phyloP scores from a whole-genome alignment of 441 rosid species.

The Kokia cookei region DNA sequence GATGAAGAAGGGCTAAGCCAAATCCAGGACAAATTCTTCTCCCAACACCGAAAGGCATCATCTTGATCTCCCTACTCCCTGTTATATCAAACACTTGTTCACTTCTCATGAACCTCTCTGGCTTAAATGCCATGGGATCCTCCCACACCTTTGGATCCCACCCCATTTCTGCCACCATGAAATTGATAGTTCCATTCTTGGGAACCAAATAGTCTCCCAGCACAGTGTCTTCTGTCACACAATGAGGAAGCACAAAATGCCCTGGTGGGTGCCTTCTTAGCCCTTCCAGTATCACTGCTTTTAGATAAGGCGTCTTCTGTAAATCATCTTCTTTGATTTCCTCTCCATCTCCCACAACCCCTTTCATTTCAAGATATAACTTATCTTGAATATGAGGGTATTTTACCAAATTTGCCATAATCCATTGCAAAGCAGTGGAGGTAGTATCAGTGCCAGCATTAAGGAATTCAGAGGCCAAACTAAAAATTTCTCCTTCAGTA shows the following conservation, averaged over 20 bases:
- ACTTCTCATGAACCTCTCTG: constrained; percentile 24
- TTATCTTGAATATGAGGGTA: constrained; percentile 14
- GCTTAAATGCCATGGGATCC: constrained; percentile 31
- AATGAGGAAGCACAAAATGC: constrained; percentile 16
- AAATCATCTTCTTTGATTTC: constrained; percentile 17
- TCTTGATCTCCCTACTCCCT: constrained; percentile 34
- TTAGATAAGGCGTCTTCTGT: constrained; percentile 20
- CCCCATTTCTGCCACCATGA: constrained; percentile 39
- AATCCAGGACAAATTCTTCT: neutral
- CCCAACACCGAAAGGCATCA: constrained; percentile 38
- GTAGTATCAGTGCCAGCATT: constrained; percentile 33
- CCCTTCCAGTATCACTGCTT: constrained; percentile 27
- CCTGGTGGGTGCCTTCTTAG: constrained; percentile 22
- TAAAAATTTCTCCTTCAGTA: neutral
- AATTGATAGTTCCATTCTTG: constrained; percentile 19
- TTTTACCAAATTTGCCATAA: constrained; percentile 29
- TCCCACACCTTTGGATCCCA: constrained; percentile 37
- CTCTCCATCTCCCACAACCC: constrained; percentile 5
- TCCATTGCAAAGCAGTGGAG: constrained; percentile 31
- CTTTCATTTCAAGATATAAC: constrained; percentile 17
- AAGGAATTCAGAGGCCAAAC: neutral
- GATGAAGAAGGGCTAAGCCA: neutral
- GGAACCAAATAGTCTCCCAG: constrained; percentile 12
- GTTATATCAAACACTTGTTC: constrained; percentile 19
- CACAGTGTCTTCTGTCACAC: neutral